phyloP scores from a whole-genome alignment of 371 early-diverging fungal genomes.

The Chytridium lagenaria region DNA sequence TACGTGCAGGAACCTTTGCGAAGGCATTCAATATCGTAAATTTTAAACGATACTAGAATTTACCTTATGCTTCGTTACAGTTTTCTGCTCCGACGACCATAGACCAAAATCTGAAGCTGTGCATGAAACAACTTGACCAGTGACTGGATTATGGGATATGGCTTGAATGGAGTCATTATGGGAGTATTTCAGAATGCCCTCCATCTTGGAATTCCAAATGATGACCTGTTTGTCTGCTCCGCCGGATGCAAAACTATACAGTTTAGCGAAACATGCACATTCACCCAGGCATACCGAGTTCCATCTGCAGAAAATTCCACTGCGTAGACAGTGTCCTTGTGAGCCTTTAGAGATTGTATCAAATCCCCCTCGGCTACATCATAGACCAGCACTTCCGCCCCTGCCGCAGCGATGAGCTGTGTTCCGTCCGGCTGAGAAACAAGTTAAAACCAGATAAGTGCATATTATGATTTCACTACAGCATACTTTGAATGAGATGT shows the following conservation, averaged over 20 bases:
- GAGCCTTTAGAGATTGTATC: constrained; percentile 55
- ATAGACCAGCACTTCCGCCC: constrained; percentile 58
- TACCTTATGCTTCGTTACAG: constrained; percentile 59
- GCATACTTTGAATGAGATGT: constrained; percentile 48
- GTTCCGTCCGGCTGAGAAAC: constrained; percentile 45
- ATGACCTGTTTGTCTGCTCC: constrained; percentile 63
- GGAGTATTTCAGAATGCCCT: constrained; percentile 58
- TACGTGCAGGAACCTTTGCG: constrained; percentile 56
- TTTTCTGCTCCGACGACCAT: constrained; percentile 60
- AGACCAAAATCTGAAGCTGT: constrained; percentile 58
- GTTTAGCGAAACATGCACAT: constrained; percentile 21
- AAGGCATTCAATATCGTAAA: too few species aligned
- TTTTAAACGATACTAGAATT: too few species aligned
- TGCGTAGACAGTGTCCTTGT: constrained; percentile 55
- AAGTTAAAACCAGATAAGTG: neutral
- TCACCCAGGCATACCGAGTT: constrained; percentile 14
- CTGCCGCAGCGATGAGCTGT: constrained; percentile 55
- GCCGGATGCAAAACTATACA: constrained; percentile 52
- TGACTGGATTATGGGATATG: constrained; percentile 52
- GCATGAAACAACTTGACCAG: constrained; percentile 54
- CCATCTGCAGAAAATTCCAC: constrained; percentile 48
- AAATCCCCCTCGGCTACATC: constrained; percentile 53
- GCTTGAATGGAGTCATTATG: constrained; percentile 60
- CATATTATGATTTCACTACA: neutral
- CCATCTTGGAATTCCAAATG: constrained; percentile 56